phyloP scores from a whole-genome alignment of 768 basidiomycete species.

The Tylopilus cervinicoccineus region DNA sequence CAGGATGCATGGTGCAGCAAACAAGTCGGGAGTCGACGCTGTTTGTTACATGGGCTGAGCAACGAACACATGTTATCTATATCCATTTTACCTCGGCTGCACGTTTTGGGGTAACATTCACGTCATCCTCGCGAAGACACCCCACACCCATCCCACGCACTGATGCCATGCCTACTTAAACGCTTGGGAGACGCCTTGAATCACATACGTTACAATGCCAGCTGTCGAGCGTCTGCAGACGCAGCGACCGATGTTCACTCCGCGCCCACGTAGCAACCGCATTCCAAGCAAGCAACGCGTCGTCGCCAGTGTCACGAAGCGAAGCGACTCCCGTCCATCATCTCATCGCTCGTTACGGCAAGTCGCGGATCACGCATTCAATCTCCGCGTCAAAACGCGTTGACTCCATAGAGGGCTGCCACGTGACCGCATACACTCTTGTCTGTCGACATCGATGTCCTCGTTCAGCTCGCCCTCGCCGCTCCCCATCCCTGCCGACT shows the following conservation, averaged over 20 bases:
- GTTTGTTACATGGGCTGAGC: too few species aligned
- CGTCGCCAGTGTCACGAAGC: background rate
- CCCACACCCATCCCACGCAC: too few species aligned
- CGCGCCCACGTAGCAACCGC: background rate
- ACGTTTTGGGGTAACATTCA: background rate
- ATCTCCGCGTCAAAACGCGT: constrained; percentile 35
- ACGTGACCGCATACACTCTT: constrained; percentile 33
- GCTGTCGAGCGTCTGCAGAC: too few species aligned
- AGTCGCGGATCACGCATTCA: constrained; percentile 15
- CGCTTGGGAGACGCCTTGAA: background rate
- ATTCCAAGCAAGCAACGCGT: background rate
- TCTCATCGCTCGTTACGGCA: constrained; percentile 14
- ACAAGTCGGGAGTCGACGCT: background rate
- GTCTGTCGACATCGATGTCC: constrained; percentile 27
- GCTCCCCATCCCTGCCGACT: constrained; percentile 15
- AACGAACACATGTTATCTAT: background rate
- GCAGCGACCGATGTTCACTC: too few species aligned
- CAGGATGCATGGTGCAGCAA: background rate
- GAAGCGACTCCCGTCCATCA: background rate
- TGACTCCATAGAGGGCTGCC: constrained; percentile 17
- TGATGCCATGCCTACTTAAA: background rate
- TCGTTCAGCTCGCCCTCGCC: constrained; percentile 9
- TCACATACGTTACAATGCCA: too few species aligned
- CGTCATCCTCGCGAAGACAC: background rate
- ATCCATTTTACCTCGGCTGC: background rate